Evolutionary conservation across 2,329 filamentous ascomycete genomes (phyloP), one percentile per base, ranked within the genome.

Genomic region (Pseudogymnoascus sp.): DNA sequence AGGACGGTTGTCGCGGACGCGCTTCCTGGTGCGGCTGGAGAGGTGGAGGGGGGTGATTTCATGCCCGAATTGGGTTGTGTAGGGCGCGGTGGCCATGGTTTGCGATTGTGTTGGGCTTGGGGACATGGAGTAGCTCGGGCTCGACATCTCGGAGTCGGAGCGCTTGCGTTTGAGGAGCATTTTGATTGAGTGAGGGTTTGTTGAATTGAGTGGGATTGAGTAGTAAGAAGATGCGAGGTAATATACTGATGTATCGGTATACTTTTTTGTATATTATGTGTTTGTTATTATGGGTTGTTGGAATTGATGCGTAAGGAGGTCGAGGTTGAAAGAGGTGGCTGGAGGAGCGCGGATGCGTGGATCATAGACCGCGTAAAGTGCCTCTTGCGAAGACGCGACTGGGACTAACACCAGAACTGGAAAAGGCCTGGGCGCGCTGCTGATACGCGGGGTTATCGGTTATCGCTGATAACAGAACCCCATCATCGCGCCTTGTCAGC

Each of bases 111-210:
- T 58, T 58, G 33, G 33, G 12, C 69, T 68, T 7, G 77, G 75
- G 8, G 80, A 72, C 6, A 74, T 75, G 62, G 74, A 72, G 58
- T 76, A 77, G 36, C 76, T 76, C 6, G 22, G 41, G 36, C 76
- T 74, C 57, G 78, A 80, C 62, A 84, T 74, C 69, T 84, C 82
- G 20, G 81, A 82, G 61, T 80, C 77, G 66, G 83, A 86, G 43
- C 83, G 80, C 76, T 87, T 87, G 72, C 84, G 83, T 71, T 87
- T 87, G 69, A 84, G 74, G 25, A 78, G 71, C 80, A 83, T 84
- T 18, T 30, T 33, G 57, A 33, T 9, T 58, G 43, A 58, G 50
- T 47, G 4, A 20, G 28, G 20, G 50, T n/a, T 35, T 37, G 20
- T 14, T 37, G 20, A 25, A 25, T 37, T 14, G 22, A 36, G 53